Evolutionary conservation across 2,329 filamentous ascomycete species (phyloP).

Genomic region (Trichoderma afroharzianum): DNA sequence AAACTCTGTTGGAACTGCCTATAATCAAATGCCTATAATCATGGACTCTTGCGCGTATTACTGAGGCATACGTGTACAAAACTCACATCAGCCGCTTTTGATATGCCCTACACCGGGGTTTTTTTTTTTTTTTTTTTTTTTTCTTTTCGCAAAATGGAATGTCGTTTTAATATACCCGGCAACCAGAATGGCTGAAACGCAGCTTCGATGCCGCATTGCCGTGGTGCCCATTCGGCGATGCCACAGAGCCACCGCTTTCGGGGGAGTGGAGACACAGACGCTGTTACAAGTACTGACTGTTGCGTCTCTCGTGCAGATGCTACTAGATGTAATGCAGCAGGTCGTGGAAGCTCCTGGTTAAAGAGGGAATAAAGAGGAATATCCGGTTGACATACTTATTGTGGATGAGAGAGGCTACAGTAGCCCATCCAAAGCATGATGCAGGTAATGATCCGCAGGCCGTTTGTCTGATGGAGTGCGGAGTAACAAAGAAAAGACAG

Average conservation of each 20-base stretch:
- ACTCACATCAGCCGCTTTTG: not conserved
- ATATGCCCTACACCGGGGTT: not conserved
- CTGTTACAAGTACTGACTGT: not conserved
- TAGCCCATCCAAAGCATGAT: not conserved
- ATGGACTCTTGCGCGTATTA: not conserved
- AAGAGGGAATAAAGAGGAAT: not conserved
- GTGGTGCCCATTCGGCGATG: not conserved
- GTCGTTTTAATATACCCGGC: not conserved
- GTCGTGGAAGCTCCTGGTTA: not conserved
- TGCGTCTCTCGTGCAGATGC: not conserved
- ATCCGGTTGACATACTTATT: not conserved
- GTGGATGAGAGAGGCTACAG: not conserved
- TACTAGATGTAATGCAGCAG: not conserved
- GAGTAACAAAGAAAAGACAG: not conserved
- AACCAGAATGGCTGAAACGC: not conserved
- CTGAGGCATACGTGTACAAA: not conserved
- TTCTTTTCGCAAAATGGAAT: not conserved
- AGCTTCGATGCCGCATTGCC: conserved; percentile 9
- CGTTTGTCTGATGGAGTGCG: not conserved
- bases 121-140: too few species aligned
- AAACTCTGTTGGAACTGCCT: not conserved
- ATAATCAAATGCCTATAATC: not conserved
- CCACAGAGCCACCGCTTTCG: not conserved
- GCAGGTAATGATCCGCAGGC: not conserved
- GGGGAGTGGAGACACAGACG: not conserved